Evolutionary conservation across 345 rosid genomes (phyloP), one percentile per base, ranked within the genome.

Genomic region (Microcos paniculata): DNA sequence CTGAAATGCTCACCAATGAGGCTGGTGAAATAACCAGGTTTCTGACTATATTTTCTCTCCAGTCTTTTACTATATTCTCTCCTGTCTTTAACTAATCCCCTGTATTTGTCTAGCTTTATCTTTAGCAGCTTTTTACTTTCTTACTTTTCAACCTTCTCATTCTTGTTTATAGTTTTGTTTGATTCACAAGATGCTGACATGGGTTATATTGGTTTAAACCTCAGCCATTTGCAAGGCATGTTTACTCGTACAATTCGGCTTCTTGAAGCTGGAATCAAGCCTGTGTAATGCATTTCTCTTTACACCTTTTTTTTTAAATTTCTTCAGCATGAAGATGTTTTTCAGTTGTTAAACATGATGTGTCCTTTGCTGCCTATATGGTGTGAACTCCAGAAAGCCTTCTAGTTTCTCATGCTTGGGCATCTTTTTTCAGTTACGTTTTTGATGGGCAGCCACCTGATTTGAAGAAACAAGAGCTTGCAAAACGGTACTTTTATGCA

Each of bases 11-110:
- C 48, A 90, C 97, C 3, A 96, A 96, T 65, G 98, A 92, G 82
- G 98, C 98, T 46, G 98, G 99, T 45, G 99, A 96, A 86, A 94
- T 96, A 79, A 96, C 98, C 62, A 91, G 97, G 99, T 95, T 58
- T 49, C 24, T 43, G 15, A 19, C 28, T 70, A 30, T 31, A 14
- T 56, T 12, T 74, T 14, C 57, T 75, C 57, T 5, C 58, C 6
- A 24, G 7, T 11, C 65, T n/a, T n/a, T n/a, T n/a, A n/a, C n/a
- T n/a, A n/a, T n/a, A n/a, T 74, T 14, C 57, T 75, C 57, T 5
- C 58, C 6, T 19, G 7, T 11, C 65, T 35, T 35, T 35, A 35
- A 13, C 11, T 16, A 8, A 6, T 45, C 26, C 28, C 40, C 33
- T 74, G 13, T 30, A 26, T 70, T 74, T 46, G 51, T 61, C 18